Base-by-base conservation (phyloP, 345 rosid species). In the Raphanus sativus region DNA sequence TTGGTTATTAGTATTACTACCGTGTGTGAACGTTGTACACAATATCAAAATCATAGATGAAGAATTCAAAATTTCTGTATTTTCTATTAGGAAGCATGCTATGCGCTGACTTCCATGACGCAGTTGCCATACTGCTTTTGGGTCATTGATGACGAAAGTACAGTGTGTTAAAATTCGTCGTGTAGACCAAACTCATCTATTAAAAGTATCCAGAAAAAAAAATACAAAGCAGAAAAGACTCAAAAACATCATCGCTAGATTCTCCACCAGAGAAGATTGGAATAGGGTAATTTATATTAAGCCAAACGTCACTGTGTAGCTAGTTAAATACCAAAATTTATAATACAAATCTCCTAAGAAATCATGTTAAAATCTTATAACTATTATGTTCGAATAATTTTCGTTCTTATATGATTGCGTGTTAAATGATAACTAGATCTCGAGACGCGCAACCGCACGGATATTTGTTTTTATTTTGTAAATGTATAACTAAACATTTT, bases 191-290 rank as follows among this genome's bases (percentile, higher is more conserved):
- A 38, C 25, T 21, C 30, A 28, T 21, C 7, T 60, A 15, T 15
- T 40, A 40, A 60, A 60, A 61, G 12, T 29, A 61, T 40, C 33
- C 12, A 30, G 24, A 45, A 29, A 42, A 29, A 42, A 42, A 72
- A 42, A 16, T 48, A 62, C 69, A 73, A 73, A 26, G 26, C 56
- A 74, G 56, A 65, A 65, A 11, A 8, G 9, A 4, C 21, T 21
- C 45, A 56, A 75, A 36, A 65, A 38, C 78, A 75, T 34, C 11
- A 56, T 66, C 71, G 65, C 38, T 64, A 65, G 54, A 25, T 54
- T 15, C 65, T 38, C 40, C 58, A 66, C 65, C 28, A 1, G n/a
- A 15, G 32, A 56, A 65, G 17, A 55, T 65, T 5, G 38, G 65
- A 65, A 55, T 0, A 33, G 0, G 16, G 55, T n/a, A 13, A n/a